A percentile compares a stretch with the other conserved stretches of the same genome.
Evolutionary conservation across 371 early-diverging fungal species (phyloP).

Genomic region (Capniomyces stellatus): DNA sequence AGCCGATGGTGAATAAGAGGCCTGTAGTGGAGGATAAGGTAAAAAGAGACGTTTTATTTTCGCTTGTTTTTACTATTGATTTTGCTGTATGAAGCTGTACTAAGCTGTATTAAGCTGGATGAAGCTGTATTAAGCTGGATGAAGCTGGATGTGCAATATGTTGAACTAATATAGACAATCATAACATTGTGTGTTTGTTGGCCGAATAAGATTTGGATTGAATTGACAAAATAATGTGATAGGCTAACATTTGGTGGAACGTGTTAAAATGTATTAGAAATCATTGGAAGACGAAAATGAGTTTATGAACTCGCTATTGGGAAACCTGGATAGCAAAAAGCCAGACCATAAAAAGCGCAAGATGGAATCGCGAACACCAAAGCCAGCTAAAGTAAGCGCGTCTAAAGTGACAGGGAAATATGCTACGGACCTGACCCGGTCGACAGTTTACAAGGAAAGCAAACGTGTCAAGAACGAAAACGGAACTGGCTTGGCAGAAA

Average conservation of each 20-base stretch:
- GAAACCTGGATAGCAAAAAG: background rate
- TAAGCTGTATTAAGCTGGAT: too few relatives aligned
- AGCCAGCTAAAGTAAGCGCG: background rate
- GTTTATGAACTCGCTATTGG: conserved; percentile 3
- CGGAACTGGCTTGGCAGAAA: background rate
- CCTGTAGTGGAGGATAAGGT: background rate
- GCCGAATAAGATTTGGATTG: too few relatives aligned
- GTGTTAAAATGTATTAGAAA: too few relatives aligned
- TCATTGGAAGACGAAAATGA: background rate
- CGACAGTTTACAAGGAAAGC: background rate
- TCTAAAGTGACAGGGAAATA: background rate
- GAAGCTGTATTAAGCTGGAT: too few relatives aligned
- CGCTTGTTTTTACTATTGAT: too few relatives aligned
- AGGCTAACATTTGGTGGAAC: too few relatives aligned
- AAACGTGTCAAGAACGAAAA: conserved; percentile 1
- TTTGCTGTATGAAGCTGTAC: too few relatives aligned
- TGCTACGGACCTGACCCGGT: background rate
- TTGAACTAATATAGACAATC: too few relatives aligned
- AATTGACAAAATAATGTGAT: too few relatives aligned
- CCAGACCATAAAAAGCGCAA: background rate
- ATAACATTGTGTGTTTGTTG: too few relatives aligned
- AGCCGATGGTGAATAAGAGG: background rate
- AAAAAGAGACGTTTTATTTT: too few relatives aligned
- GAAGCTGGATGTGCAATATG: too few relatives aligned
- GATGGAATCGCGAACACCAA: background rate